Conservation (phyloP, 371 early-diverging fungal species). For the Coemansia sp. region DNA sequence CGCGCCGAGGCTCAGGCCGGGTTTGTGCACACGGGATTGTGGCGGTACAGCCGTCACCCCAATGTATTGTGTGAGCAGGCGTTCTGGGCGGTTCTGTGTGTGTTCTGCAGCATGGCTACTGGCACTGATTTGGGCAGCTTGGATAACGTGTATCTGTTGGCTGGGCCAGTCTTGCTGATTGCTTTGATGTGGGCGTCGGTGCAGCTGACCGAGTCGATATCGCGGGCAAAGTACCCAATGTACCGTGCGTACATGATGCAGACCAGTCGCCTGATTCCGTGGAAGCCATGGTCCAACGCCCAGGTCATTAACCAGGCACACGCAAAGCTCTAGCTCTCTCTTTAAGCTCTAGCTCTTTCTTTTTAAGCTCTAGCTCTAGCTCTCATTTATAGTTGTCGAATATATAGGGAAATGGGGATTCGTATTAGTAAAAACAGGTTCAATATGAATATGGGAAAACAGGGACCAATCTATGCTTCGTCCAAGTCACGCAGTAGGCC, state of each 20-base stretch:
- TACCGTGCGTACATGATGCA: conserved; percentile 67
- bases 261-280: conserved; percentile 66
- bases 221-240: conserved; percentile 67
- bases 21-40: conserved; percentile 75
- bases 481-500: conserved; percentile 40
- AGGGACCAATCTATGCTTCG: conserved; percentile 22
- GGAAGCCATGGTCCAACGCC: conserved; percentile 36
- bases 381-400: no score
- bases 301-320: conserved; percentile 16
- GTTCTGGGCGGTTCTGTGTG: conserved; percentile 66
- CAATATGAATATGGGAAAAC: not conserved
- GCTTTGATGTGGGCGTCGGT: conserved; percentile 75
- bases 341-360: not conserved
- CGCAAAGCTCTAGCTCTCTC: not conserved
- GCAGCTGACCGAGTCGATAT: conserved; percentile 73
- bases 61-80: conserved; percentile 79
- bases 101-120: conserved; percentile 61
- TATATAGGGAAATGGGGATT: no score
- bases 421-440: not conserved
- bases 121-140: not conserved
- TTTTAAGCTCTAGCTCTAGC: no score
- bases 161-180: conserved; percentile 61
- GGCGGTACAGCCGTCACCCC: conserved; percentile 75
- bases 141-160: conserved; percentile 11
- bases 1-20: conserved; percentile 57